Evolutionary conservation across 805 yeast species (phyloP).

Genomic region (Yarrowia osloensis): DNA sequence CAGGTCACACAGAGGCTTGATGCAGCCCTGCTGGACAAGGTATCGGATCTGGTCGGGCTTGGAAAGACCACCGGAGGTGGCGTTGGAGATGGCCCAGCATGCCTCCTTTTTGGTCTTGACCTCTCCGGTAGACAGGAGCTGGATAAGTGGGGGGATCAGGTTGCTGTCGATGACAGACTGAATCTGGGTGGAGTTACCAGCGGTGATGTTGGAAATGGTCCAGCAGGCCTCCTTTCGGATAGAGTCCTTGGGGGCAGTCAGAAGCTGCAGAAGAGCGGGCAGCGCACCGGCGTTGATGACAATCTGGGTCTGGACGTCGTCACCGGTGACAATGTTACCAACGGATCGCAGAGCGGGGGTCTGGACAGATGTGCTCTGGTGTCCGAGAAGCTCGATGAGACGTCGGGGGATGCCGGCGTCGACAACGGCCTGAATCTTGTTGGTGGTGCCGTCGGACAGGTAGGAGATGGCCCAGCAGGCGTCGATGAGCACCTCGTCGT

Average conservation of each 20-base stretch:
- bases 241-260: constrained; percentile 84
- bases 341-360: constrained; percentile 97
- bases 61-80: constrained; percentile 90
- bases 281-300: constrained; percentile 92
- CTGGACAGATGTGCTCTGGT: constrained; percentile 82
- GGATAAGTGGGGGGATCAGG: constrained; percentile 86
- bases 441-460: constrained; percentile 87
- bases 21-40: constrained; percentile 92
- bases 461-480: constrained; percentile 99
- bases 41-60: constrained; percentile 93
- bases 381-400: constrained; percentile 85
- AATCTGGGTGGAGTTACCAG: constrained; percentile 93
- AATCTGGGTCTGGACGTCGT: constrained; percentile 91
- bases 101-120: constrained; percentile 98
- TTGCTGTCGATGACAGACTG: constrained; percentile 96
- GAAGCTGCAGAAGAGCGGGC: constrained; percentile 76
- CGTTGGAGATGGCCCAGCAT: constrained; percentile 98
- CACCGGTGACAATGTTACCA: constrained; percentile 97
- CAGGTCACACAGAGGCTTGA: constrained; percentile 94
- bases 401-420: constrained; percentile 95
- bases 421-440: constrained; percentile 93
- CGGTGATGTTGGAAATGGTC: constrained; percentile 97
- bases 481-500: constrained; percentile 90
- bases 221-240: constrained; percentile 97
- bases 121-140: constrained; percentile 76